Evolutionary conservation across 2,329 filamentous ascomycete species (phyloP), one percentile per base, ranked within the genome.

Genomic region (Thermothelomyces thermophilus): DNA sequence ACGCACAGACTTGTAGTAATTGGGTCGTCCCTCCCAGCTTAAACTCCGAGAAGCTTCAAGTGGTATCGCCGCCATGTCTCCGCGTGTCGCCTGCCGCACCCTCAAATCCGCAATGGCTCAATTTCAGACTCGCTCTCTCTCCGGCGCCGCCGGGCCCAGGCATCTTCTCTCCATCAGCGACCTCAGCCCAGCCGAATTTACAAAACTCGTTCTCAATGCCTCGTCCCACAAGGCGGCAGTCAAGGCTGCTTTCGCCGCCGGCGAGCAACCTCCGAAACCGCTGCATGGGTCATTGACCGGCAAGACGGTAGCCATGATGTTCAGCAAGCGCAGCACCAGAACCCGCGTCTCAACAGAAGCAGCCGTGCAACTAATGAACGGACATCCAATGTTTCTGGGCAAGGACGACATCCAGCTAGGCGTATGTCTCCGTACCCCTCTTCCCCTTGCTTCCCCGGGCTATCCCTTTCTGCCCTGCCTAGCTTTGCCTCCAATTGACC

Each of bases 391-490:
- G 90, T 98, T 98, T 66, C 70, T 98, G 51, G 90, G 90, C 62
- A 93, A 90, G 65, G 85, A 94, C 48, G 93, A 98, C 65, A 98
- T 98, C 55, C 93, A 98, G 68, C 76, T 98, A 17, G 93, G 93
- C 46, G 93, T 87, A 67, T 58, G 76, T 41, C n/a, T n/a, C n/a
- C n/a, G n/a, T n/a, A n/a, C n/a, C n/a, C n/a, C 24, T 22, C 31
- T 49, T n/a, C 16, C n/a, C 14, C 36, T 34, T n/a, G 14, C 33
- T 28, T 10, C 72, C 26, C 22, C 19, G 10, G 9, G 13, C 39
- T 2, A n/a, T n/a, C n/a, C n/a, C n/a, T n/a, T n/a, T n/a, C n/a
- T n/a, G n/a, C n/a, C n/a, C n/a, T n/a, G n/a, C n/a, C n/a, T n/a
- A n/a, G 6, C 7, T 39, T 33, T 19, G 22, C 31, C 37, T 11